Conservation (phyloP, 2,329 filamentous ascomycete genomes). For the Trichoderma sp. region DNA sequence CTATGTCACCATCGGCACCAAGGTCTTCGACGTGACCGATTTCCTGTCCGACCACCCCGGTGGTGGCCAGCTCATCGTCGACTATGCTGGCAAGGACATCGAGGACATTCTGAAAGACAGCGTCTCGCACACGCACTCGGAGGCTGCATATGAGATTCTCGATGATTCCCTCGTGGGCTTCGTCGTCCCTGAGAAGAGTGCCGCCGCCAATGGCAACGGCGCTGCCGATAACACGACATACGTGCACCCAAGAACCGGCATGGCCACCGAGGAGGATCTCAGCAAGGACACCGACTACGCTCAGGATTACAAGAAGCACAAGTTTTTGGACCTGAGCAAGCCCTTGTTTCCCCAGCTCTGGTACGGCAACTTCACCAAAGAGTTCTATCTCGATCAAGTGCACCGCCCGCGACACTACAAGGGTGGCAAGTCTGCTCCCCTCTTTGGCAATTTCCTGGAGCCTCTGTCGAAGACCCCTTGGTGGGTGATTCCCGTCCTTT, state of each 20-base stretch:
- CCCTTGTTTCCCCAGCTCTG: constrained; percentile 88
- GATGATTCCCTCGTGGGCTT: constrained; percentile 87
- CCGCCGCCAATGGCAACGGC: constrained; percentile 42
- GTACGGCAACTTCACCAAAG: constrained; percentile 83
- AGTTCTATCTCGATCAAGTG: constrained; percentile 97
- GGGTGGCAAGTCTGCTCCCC: constrained; percentile 84
- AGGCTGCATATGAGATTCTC: constrained; percentile 93
- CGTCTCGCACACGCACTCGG: constrained; percentile 81
- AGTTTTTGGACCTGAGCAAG: constrained; percentile 86
- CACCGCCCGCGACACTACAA: constrained; percentile 95
- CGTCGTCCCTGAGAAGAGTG: constrained; percentile 62
- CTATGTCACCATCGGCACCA: constrained; percentile 86
- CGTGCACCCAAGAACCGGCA: constrained; percentile 72
- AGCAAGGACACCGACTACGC: constrained; percentile 77
- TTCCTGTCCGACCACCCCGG: constrained; percentile 92
- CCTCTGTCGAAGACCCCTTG: constrained; percentile 93
- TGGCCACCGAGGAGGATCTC: constrained; percentile 86
- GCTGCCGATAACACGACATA: constrained; percentile 29
- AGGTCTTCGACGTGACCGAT: constrained; percentile 92
- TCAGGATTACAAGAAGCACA: constrained; percentile 83
- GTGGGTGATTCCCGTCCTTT: constrained; percentile 83
- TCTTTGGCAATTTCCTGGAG: constrained; percentile 98
- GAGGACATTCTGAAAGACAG: constrained; percentile 79
- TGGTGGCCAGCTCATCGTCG: constrained; percentile 82
- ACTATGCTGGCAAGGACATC: constrained; percentile 88